Evolutionary conservation across 2,329 filamentous ascomycete species (phyloP), one percentile per base, ranked within the genome.

Genomic region (Aspergillus glaucus): DNA sequence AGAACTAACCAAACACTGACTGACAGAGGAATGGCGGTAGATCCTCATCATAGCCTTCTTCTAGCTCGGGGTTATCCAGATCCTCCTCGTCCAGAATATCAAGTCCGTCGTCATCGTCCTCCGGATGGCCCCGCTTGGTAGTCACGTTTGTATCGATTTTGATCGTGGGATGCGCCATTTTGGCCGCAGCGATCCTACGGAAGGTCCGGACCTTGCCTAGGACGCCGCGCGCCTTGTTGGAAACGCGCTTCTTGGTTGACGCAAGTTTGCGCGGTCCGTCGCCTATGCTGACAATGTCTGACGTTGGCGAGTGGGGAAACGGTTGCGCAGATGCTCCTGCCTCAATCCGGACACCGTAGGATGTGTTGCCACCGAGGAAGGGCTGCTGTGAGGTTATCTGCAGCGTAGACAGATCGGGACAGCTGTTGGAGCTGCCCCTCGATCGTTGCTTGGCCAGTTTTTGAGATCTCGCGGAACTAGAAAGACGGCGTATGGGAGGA

Each of bases 341-440:
- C 45, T 62, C 62, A 45, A 57, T 52, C 21, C 24, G 44, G n/a
- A 24, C 32, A 46, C 48, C 53, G 61, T 56, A 54, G 47, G 60
- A 47, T 47, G 55, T 50, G 55, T 55, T 49, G 54, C 53, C 49
- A 56, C 56, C 59, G 58, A 55, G 52, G 46, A 54, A 46, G 46
- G 57, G 46, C 22, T 55, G 54, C 50, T 53, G 56, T 52, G 55
- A 52, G 52, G 58, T 54, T 57, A 64, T 65, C 55, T 63, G 64
- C 55, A 70, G 59, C 49, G 63, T 60, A 40, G 66, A 68, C 55
- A 71, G 62, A 62, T 71, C 67, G 59, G 68, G 68, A 66, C 68
- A 72, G 67, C 69, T 69, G 58, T 65, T 58, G 53, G 63, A 70
- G 68, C 66, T 67, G 67, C 65, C 64, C 63, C 65, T 64, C 57